Conservation (phyloP, 352 stramenopile species). For the Peronospora belbahrii region DNA sequence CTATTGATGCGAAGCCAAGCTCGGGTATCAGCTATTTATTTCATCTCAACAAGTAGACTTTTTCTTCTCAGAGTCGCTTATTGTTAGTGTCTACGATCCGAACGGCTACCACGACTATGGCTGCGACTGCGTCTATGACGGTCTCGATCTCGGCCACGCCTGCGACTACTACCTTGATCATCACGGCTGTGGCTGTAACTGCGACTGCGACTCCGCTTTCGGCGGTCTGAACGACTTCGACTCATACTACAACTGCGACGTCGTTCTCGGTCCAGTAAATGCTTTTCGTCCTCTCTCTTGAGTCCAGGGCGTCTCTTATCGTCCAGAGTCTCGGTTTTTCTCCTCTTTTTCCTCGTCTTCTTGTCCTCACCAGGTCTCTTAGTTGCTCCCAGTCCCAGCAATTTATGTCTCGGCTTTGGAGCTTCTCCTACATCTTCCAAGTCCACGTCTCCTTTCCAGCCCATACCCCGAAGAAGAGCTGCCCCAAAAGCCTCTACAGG, state of each 20-base stretch:
- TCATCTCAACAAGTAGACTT: conserved; percentile 7
- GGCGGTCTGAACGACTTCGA: conserved; percentile 4
- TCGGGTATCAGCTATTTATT: conserved; percentile 12
- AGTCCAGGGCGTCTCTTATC: conserved; percentile 8
- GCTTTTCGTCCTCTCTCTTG: conserved; percentile 11
- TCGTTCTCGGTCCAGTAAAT: conserved; percentile 4
- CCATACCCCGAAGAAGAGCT: conserved; percentile 95
- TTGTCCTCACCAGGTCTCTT: conserved; percentile 50
- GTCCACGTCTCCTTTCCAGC: conserved; percentile 85
- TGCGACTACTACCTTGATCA: conserved; percentile 7
- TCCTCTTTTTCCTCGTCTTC: conserved; percentile 32
- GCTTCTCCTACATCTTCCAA: conserved; percentile 31
- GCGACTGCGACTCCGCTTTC: conserved; percentile 10
- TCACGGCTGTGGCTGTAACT: conserved; percentile 9
- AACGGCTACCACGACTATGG: conserved; percentile 3
- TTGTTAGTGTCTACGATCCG: conserved; percentile 20
- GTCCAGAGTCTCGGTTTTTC: neutral
- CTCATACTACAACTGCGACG: conserved; percentile 3
- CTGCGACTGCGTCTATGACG: conserved; percentile 16
- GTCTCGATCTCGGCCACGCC: conserved; percentile 15
- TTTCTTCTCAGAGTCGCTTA: neutral
- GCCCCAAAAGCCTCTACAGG: conserved; percentile 93
- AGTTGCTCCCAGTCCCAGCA: conserved; percentile 90
- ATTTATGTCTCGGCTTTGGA: conserved; percentile 80
- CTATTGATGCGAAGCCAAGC: conserved; percentile 4